Conservation (phyloP, 116 monocot genomes). For the Phalaenopsis hybrid region DNA sequence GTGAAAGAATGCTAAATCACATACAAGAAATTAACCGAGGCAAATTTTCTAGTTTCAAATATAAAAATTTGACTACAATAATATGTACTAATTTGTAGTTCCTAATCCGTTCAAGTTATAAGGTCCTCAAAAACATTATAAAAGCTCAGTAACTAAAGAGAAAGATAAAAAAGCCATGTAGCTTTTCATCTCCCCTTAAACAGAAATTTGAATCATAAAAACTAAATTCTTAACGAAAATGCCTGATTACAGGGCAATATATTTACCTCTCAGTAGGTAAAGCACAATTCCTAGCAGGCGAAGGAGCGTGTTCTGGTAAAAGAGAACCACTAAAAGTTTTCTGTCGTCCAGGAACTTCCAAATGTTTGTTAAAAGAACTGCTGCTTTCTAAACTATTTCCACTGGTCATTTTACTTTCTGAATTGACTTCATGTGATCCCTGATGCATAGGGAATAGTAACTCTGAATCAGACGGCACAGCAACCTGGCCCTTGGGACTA, state of each 20-base stretch:
- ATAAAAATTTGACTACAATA: not conserved
- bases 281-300: conserved; percentile 27
- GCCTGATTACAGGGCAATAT: not conserved
- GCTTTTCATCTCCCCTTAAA: not conserved
- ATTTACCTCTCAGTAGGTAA: conserved; percentile 45
- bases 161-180: not conserved
- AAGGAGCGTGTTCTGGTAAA: conserved; percentile 46
- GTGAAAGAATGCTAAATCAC: not conserved
- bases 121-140: not conserved
- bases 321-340: conserved; percentile 68
- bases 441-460: conserved; percentile 19
- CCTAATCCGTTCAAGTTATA: not conserved
- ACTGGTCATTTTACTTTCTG: conserved; percentile 23
- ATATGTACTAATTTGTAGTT: not conserved
- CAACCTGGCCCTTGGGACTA: conserved; percentile 28
- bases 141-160: not conserved
- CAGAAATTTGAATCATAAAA: conserved; percentile 3
- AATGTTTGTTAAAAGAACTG: conserved; percentile 28
- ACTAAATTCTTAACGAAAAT: not conserved
- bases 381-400: conserved; percentile 37
- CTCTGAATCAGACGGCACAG: conserved; percentile 20
- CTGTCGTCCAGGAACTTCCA: conserved; percentile 29
- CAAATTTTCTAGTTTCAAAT: not conserved
- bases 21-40: not conserved
- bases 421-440: conserved; percentile 19